A percentile compares a stretch with the other conserved stretches of the same genome.
Evolutionary conservation across 495 filamentous ascomycete genomes (phyloP).

Genomic region (Neurospora hispaniola): DNA sequence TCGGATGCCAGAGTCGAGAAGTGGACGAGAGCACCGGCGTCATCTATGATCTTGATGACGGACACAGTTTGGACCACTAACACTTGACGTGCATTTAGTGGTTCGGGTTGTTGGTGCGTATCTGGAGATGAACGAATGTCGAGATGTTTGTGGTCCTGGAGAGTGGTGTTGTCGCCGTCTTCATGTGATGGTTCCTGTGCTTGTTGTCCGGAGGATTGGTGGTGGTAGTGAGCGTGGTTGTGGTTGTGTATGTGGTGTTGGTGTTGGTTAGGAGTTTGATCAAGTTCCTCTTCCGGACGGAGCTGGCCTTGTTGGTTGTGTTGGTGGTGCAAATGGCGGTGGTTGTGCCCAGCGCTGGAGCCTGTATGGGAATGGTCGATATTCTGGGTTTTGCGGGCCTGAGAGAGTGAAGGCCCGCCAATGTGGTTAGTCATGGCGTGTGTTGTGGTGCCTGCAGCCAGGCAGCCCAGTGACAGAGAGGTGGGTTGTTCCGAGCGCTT

Average conservation of each 20-base stretch:
- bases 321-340: constrained; percentile 22
- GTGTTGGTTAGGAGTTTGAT: constrained; percentile 3
- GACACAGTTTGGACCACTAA: constrained; percentile 39
- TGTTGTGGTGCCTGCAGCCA: constrained; percentile 21
- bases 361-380: constrained; percentile 1
- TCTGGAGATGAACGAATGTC: constrained; percentile 27
- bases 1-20: constrained; percentile 24
- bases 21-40: constrained; percentile 29
- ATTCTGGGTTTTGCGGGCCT: constrained; percentile 28
- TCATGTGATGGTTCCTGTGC: neutral
- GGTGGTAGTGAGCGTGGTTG: constrained; percentile 17
- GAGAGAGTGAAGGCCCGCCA: constrained; percentile 44
- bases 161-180: neutral
- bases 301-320: constrained; percentile 5
- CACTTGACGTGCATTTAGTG: constrained; percentile 23
- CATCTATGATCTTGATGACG: constrained; percentile 39
- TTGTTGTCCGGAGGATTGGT: constrained; percentile 3
- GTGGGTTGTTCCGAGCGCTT: neutral
- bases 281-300: neutral
- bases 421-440: constrained; percentile 39
- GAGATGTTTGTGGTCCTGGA: constrained; percentile 3
- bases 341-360: constrained; percentile 20
- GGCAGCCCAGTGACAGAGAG: constrained; percentile 5
- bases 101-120: constrained; percentile 16
- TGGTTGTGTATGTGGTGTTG: constrained; percentile 7